A percentile compares a stretch with the other conserved stretches of the same genome.
Conservation (phyloP, 176 grass and related monocot genomes). For the Oryza meyeriana region DNA sequence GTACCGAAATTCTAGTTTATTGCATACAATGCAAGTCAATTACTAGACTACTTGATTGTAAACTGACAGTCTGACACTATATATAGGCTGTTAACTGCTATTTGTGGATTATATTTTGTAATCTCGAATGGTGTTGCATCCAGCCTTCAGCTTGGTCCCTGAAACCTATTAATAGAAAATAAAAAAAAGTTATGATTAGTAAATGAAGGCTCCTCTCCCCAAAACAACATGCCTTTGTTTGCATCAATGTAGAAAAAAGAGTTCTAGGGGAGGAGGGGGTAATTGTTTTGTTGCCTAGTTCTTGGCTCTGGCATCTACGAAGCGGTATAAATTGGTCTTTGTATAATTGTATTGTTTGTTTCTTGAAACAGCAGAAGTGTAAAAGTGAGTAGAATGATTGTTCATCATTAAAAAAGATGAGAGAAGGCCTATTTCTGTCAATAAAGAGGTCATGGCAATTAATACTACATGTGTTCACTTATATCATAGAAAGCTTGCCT, state of each 20-base stretch:
- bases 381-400: background rate
- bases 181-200: constrained; percentile 15
- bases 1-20: constrained; percentile 1
- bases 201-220: constrained; percentile 16
- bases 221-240: constrained; percentile 31
- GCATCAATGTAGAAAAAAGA: background rate
- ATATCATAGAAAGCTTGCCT: constrained; percentile 4
- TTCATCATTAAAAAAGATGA: background rate
- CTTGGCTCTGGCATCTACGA: too few relatives aligned
- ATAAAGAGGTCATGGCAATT: background rate
- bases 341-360: constrained; percentile 16
- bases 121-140: constrained; percentile 4
- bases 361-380: background rate
- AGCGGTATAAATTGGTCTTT: too few relatives aligned
- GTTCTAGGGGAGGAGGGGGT: background rate
- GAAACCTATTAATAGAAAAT: constrained; percentile 46
- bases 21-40: constrained; percentile 22
- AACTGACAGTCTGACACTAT: background rate
- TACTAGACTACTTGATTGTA: constrained; percentile 16
- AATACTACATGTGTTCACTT: background rate
- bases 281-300: background rate
- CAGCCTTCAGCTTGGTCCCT: constrained; percentile 49
- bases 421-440: background rate
- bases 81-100: constrained; percentile 13
- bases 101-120: constrained; percentile 23